Evolutionary conservation across 352 stramenopile genomes (phyloP), one percentile per base, ranked within the genome.

Genomic region (Globisporangium heterothallicum): DNA sequence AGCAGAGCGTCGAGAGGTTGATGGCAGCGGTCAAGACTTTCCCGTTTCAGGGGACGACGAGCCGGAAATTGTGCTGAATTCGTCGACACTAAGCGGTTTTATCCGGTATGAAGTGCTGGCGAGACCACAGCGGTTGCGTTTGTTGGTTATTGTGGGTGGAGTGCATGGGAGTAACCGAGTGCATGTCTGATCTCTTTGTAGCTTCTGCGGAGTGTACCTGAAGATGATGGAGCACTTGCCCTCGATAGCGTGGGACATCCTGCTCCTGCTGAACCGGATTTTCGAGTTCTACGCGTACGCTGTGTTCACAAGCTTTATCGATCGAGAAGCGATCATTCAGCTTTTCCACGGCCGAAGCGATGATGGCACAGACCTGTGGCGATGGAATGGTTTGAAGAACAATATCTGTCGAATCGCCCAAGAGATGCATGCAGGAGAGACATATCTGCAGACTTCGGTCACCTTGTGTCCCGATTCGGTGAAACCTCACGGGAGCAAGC

Each of bases 141-240:
- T 42, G 19, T 9, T 19, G 2, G 12, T 36, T 30, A 9, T 35
- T 38, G 29, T 38, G 38, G 42, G 10, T 6, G 16, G n/a, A 5
- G 25, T 49, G 6, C 32, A n/a, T 12, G 32, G 19, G 36, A 50
- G 4, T 49, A 16, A 6, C 6, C 21, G 5, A 42, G 4, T 12
- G 12, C 16, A 7, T 0, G 34, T 30, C 34, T 47, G 14, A 12
- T 45, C 16, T 43, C 12, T 38, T 19, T 45, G 34, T 55, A 92
- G 83, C 0, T 70, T 94, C 26, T 90, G 78, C 26, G 84, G 84
- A 30, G 68, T 90, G 9, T 92, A 94, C 44, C 48, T 94, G 41
- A 94, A 94, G 66, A 89, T 92, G 69, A 92, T 94, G 81, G 66
- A 92, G 49, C 66, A 92, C 25, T 49, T 94, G 40, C 81, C 81